phyloP scores from a whole-genome alignment of 192 early-diverging fungal species.

The Umbelopsis vinacea region DNA sequence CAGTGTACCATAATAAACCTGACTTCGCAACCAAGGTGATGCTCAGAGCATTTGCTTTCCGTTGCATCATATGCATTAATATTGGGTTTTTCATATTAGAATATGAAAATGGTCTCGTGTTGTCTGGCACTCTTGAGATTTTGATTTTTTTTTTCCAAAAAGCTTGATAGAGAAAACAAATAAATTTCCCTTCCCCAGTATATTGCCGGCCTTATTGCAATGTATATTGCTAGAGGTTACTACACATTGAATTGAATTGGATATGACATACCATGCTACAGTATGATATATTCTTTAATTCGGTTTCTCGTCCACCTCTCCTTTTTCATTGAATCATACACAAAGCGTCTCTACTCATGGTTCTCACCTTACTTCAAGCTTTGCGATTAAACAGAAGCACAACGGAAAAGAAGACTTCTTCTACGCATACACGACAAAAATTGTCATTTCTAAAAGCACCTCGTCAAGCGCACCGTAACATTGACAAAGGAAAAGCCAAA shows the following conservation, averaged over 20 bases:
- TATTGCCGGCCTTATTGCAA: slow-evolving; percentile 22
- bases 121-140: no score
- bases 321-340: no score
- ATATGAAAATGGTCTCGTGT: no score
- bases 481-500: no score
- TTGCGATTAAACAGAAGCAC: background rate
- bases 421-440: background rate
- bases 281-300: background rate
- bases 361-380: background rate
- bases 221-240: background rate
- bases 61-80: no score
- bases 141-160: no score
- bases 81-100: no score
- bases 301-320: background rate
- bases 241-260: background rate
- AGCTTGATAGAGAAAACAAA: background rate
- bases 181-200: background rate
- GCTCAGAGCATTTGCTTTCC: no score
- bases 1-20: background rate
- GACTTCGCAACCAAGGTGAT: no score
- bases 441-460: background rate
- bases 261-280: background rate
- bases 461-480: background rate
- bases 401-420: background rate
- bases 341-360: background rate